phyloP scores from a whole-genome alignment of 441 rosid species.

The Brassica balearica region DNA sequence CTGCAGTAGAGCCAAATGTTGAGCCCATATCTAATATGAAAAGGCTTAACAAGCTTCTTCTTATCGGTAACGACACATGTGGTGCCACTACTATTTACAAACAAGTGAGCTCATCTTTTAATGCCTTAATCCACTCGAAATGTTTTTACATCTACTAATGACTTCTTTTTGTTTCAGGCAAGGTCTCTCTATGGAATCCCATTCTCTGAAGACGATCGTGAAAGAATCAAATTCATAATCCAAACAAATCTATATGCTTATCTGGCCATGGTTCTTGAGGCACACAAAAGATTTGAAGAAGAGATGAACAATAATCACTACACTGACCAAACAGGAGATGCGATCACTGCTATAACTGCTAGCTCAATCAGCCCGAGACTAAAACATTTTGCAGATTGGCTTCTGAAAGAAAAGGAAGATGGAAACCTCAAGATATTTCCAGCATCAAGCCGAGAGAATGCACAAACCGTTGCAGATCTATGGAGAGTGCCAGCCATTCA shows the following conservation, averaged over 20 bases:
- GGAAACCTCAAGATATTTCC: constrained; percentile 70
- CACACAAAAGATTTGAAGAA: constrained; percentile 57
- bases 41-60: constrained; percentile 55
- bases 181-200: constrained; percentile 58
- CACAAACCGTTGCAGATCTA: constrained; percentile 59
- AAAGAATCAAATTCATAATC: constrained; percentile 59
- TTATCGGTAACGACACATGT: constrained; percentile 64
- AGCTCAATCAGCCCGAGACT: constrained; percentile 55
- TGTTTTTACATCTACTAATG: constrained; percentile 16
- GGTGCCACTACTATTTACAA: constrained; percentile 75
- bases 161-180: constrained; percentile 56
- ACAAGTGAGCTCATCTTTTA: constrained; percentile 52
- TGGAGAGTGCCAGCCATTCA: constrained; percentile 67
- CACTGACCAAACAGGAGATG: constrained; percentile 50
- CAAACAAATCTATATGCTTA: constrained; percentile 67
- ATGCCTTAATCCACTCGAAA: constrained; percentile 3
- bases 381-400: constrained; percentile 63
- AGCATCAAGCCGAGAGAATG: constrained; percentile 59
- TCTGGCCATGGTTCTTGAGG: constrained; percentile 61
- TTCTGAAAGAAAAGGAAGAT: constrained; percentile 56
- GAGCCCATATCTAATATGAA: constrained; percentile 35
- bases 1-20: constrained; percentile 41
- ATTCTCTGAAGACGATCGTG: constrained; percentile 63
- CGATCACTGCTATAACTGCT: constrained; percentile 42
- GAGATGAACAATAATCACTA: constrained; percentile 49